These are phyloP conservation scores for Trypanosoma mega DNA, from an alignment of 208 protist species.

Conservation along the genomic window DNA sequence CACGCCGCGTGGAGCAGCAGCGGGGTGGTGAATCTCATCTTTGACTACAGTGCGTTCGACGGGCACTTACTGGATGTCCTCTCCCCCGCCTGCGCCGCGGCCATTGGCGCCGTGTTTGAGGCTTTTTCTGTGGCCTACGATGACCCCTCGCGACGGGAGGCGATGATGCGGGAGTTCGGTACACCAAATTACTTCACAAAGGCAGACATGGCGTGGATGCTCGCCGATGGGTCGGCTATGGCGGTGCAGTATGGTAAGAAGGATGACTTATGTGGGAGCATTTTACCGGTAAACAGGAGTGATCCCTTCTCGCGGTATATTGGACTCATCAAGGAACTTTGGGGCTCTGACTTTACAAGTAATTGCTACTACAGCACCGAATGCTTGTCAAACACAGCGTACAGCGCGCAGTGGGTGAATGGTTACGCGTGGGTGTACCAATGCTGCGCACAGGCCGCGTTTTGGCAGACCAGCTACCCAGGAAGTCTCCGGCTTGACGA, in stretches of 20 bases:
- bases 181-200: constrained; percentile 40
- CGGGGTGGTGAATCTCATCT: constrained; percentile 41
- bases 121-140: constrained; percentile 32
- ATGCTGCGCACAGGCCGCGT: constrained; percentile 45
- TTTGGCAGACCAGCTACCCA: constrained; percentile 45
- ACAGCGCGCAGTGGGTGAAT: constrained; percentile 25
- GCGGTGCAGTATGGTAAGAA: constrained; percentile 44
- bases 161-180: constrained; percentile 20
- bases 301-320: constrained; percentile 20
- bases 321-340: constrained; percentile 23
- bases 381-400: constrained; percentile 33
- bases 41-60: constrained; percentile 47
- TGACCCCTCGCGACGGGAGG: constrained; percentile 13
- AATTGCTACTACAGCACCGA: constrained; percentile 45
- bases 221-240: constrained; percentile 45
- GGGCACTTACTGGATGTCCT: constrained; percentile 36
- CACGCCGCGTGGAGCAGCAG: constrained; percentile 43
- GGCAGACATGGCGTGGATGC: constrained; percentile 46
- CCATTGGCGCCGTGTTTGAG: constrained; percentile 27
- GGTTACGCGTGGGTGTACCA: constrained; percentile 49
- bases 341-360: constrained; percentile 27
- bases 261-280: constrained; percentile 22
- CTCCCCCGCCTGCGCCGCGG: constrained; percentile 18
- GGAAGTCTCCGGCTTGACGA: constrained; percentile 28
- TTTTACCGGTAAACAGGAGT: constrained; percentile 10